Percentiles rank a stretch among this genome's conserved stretches.
These are phyloP conservation scores for Pythium volutum DNA, from an alignment of 352 stramenopile genomes.

Conservation along the genomic window DNA sequence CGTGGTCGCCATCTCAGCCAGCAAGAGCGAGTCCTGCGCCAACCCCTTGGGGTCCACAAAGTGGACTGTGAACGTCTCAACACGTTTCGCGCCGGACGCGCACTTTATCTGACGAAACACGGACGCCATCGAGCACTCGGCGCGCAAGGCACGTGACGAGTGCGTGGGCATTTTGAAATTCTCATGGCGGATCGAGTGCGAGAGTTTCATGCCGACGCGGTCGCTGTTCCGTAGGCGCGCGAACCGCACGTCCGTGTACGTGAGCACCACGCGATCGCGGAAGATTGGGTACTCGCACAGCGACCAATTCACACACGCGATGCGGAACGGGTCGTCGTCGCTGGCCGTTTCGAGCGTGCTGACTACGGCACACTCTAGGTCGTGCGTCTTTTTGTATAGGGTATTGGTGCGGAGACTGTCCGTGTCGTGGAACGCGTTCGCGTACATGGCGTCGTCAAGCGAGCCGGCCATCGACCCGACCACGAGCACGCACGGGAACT, in stretches of 20 bases:
- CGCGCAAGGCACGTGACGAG: constrained; percentile 32
- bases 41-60: constrained; percentile 25
- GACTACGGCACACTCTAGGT: constrained; percentile 42
- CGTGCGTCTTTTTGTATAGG: constrained; percentile 34
- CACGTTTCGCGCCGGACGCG: constrained; percentile 12
- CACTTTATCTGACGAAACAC: constrained; percentile 42
- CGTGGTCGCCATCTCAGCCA: constrained; percentile 1
- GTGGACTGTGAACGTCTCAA: constrained; percentile 48
- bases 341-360: constrained; percentile 32
- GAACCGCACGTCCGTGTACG: constrained; percentile 20
- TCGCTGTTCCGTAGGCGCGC: constrained; percentile 29
- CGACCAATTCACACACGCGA: constrained; percentile 47
- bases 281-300: constrained; percentile 16
- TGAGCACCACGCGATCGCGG: constrained; percentile 21
- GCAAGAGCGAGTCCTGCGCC: neutral
- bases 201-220: constrained; percentile 41
- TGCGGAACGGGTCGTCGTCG: constrained; percentile 41
- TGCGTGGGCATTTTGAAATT: constrained; percentile 32
- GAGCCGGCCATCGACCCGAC: constrained; percentile 37
- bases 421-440: constrained; percentile 32
- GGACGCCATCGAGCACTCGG: constrained; percentile 32
- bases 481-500: constrained; percentile 26
- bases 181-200: constrained; percentile 47
- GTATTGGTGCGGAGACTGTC: constrained; percentile 32
- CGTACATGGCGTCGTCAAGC: constrained; percentile 58